These are phyloP conservation scores for Cercospora canescens DNA, from an alignment of 2,329 filamentous ascomycete genomes.

Conservation along the genomic window DNA sequence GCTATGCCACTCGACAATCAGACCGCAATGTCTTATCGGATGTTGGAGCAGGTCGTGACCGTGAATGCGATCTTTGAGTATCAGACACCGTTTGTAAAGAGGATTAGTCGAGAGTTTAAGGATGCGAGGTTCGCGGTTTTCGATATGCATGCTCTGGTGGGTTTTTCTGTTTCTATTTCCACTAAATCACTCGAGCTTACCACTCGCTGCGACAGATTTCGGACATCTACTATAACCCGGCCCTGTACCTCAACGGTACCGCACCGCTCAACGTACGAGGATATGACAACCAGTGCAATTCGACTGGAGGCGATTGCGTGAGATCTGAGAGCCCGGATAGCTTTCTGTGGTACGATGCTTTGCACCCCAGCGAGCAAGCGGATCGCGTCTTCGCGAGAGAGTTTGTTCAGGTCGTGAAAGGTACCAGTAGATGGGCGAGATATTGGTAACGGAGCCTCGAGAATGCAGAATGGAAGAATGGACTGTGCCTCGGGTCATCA, in stretches of 20 bases:
- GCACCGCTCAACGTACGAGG: conserved; percentile 63
- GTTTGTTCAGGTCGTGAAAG: conserved; percentile 57
- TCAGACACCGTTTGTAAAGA: conserved; percentile 49
- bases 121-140: conserved; percentile 65
- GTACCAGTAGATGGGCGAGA: conserved; percentile 48
- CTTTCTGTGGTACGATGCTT: conserved; percentile 72
- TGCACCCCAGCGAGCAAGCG: conserved; percentile 70
- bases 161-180: conserved; percentile 18
- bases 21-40: conserved; percentile 52
- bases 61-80: conserved; percentile 56
- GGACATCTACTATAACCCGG: conserved; percentile 65
- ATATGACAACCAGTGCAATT: conserved; percentile 57
- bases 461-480: not conserved
- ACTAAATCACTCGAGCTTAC: not conserved
- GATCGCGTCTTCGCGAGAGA: conserved; percentile 58
- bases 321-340: conserved; percentile 53
- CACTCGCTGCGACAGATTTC: conserved; percentile 45
- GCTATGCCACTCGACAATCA: conserved; percentile 45
- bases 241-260: conserved; percentile 61
- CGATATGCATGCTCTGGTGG: conserved; percentile 63
- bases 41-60: conserved; percentile 53
- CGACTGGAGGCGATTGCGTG: conserved; percentile 42
- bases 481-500: too few species aligned
- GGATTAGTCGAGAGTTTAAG: conserved; percentile 46
- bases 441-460: conserved; percentile 39